Base-by-base conservation (phyloP, 768 basidiomycete genomes). In the Mycena filopes region DNA sequence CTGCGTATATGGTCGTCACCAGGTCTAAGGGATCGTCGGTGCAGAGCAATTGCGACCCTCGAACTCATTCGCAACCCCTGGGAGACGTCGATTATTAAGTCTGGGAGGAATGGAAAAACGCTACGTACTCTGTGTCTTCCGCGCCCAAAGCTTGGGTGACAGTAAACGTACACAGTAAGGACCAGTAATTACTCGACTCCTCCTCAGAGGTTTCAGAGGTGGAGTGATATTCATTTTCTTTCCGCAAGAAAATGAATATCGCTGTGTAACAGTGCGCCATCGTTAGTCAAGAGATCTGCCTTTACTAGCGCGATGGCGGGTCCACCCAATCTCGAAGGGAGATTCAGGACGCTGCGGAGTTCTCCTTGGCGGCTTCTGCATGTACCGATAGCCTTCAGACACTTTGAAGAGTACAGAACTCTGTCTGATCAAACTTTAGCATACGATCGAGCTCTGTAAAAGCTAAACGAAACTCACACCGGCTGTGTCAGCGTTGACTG, bases 251-350 rank as follows among this genome's bases (percentile, higher is more conserved):
- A 60, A 89, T 79, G 50, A 93, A n/a, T n/a, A n/a, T n/a, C n/a
- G n/a, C n/a, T n/a, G n/a, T n/a, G 79, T 50, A 78, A 80, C 51
- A 94, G 82, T 4, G 86, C 83, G 60, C 83, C 84, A 59, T 87
- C 87, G 13, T 89, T 84, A 62, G 84, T 79, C 59, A 84, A 75
- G 71, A 87, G 84, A 18, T 91, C 90, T 10, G 89, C 87, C 67
- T 86, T 84, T 40, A 88, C 83, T 21, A 94, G 84, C 10, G 85
- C 86, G 60, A 87, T 75, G 0, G 87, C 82, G 60, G 82, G 21
- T 91, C 92, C 56, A 93, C 88, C n/a, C 89, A 82, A 71, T 94
- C 92, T 51, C 86, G 83, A 55, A 88, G 76, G 1, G 87, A 83
- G 78, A 91, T n/a, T n/a, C n/a, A n/a, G n/a, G n/a, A n/a, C n/a